Evolutionary conservation across 805 yeast species (phyloP), one percentile per base, ranked within the genome.

Genomic region (Yamadazyma sp.): DNA sequence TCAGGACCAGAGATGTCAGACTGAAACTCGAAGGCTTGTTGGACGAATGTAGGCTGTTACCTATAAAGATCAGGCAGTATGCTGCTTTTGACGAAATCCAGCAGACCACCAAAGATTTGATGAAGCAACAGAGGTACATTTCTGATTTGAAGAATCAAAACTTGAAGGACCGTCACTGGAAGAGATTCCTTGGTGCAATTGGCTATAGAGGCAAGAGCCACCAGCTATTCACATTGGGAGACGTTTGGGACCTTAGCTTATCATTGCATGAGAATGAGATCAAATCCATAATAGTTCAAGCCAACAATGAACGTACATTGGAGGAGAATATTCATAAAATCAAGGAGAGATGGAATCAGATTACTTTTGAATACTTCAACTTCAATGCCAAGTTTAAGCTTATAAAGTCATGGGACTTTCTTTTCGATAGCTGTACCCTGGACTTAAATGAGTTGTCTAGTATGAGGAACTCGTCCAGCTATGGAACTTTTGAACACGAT

Each of bases 111-210:
- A 74, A 73, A 32, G 54, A 55, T 2, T 49, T 70, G 30, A 47
- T 74, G 10, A 60, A 67, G 38, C 50, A 69, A 19, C 53, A 62
- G 25, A 54, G 72, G 1, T 27, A 69, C 5, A 24, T 83, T 1
- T 44, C 55, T 2, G 74, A 71, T 3, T 58, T 87, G 39, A 75
- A 72, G 39, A 73, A 79, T 3, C 82, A 72, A 0, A 71, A 78
- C 0, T 57, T 90, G 44, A 74, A 74, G 37, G 70, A 69, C 0
- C 66, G 89, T 15, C 97, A 90, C 51, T 80, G 96, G 89, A 61
- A 60, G 12, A 32, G 44, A 50, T 7, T 54, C 82, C 2, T 75
- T 74, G 45, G 44, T 54, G 9, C 55, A 51, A 9, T 41, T 70
- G 15, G 67, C 55, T 0, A 28, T 57, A 12, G 17, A 9, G 44